Conservation (phyloP, 2,329 filamentous ascomycete genomes). For the Colletotrichum agaves region DNA sequence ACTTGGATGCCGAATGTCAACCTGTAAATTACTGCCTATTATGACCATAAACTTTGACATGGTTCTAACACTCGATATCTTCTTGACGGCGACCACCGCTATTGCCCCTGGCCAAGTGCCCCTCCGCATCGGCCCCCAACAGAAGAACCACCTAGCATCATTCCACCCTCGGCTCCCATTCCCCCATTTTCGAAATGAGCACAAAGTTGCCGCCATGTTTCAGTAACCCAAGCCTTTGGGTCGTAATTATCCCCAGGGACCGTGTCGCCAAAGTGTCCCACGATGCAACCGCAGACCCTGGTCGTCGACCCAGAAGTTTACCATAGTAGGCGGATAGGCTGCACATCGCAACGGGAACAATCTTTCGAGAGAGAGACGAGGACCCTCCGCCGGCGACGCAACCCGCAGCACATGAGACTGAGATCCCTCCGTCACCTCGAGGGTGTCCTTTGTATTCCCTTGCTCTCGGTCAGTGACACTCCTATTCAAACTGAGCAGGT, state of each 20-base stretch:
- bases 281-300: constrained; percentile 14
- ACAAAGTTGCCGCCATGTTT: not conserved
- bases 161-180: not conserved
- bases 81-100: not conserved
- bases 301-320: not conserved
- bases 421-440: not conserved
- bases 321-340: not conserved
- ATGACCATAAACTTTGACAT: constrained; percentile 7
- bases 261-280: constrained; percentile 13
- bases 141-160: not conserved
- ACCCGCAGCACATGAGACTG: not conserved
- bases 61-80: not conserved
- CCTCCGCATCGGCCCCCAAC: constrained; percentile 1
- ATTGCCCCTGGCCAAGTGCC: not conserved
- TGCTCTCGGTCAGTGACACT: not conserved
- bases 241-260: constrained; percentile 24
- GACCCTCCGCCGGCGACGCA: not conserved
- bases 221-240: constrained; percentile 17
- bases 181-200: not conserved
- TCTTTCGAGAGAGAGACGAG: not conserved
- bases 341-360: constrained; percentile 4
- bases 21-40: constrained; percentile 2
- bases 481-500: not conserved
- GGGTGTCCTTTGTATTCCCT: not conserved
- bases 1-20: not conserved